Percentiles rank a stretch among this genome's conserved stretches.
phyloP scores from a whole-genome alignment of 441 rosid genomes.

The Biscutella auriculata region DNA sequence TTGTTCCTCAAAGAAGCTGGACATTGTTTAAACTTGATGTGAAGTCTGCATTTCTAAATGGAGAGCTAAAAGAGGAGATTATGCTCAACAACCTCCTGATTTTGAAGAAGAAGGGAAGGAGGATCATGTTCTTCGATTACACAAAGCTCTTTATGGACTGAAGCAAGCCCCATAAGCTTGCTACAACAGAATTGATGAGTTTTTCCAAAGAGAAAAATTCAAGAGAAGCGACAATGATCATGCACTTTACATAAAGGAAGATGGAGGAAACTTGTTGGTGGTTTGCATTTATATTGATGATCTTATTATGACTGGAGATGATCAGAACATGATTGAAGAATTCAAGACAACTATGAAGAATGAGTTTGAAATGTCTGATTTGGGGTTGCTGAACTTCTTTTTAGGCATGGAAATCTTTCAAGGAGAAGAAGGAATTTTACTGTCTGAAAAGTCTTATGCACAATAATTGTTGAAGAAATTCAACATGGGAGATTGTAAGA shows the following conservation, averaged over 20 bases:
- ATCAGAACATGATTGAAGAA: fast-evolving
- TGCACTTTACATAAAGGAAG: background rate
- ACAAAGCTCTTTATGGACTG: background rate
- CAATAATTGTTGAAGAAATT: background rate
- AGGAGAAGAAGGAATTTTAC: background rate
- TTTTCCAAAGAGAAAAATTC: background rate
- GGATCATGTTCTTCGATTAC: background rate
- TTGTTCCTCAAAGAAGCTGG: background rate
- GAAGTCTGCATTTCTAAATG: background rate
- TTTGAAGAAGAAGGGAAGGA: background rate
- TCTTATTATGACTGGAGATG: background rate
- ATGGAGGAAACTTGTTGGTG: fast-evolving
- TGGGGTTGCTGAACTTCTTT: background rate
- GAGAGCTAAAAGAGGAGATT: background rate
- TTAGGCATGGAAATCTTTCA: background rate
- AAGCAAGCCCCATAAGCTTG: background rate
- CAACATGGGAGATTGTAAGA: background rate
- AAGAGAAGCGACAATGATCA: background rate
- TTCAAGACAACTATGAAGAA: background rate
- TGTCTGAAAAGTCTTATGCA: background rate
- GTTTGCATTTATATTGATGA: background rate
- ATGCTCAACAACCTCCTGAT: background rate
- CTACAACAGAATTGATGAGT: background rate
- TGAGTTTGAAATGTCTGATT: conserved; percentile 1
- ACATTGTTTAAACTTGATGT: background rate